These are phyloP conservation scores for Pyrenochaeta sp. DNA, from an alignment of 2,329 filamentous ascomycete genomes.

Conservation along the genomic window DNA sequence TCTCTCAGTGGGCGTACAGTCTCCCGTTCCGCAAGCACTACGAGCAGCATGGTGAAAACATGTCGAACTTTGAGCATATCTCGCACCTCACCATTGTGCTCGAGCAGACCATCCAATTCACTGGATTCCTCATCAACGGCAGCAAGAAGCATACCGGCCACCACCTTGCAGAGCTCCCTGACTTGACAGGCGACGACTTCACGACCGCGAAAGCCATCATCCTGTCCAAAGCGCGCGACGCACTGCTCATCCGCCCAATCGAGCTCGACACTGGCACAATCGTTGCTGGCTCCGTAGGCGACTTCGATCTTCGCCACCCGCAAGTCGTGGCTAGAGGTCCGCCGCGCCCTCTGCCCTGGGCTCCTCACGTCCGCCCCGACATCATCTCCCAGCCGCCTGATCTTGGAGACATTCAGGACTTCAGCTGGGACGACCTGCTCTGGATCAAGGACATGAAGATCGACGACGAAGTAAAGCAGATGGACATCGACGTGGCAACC, in stretches of 20 bases:
- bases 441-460: constrained; percentile 13
- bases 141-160: constrained; percentile 8
- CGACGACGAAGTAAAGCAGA: background rate
- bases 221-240: background rate
- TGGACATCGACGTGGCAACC: constrained; percentile 13
- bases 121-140: constrained; percentile 6
- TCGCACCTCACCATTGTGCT: constrained; percentile 15
- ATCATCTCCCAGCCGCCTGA: constrained; percentile 2
- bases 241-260: constrained; percentile 6
- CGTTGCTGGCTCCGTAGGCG: background rate
- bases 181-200: background rate
- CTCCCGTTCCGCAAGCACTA: constrained; percentile 17
- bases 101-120: constrained; percentile 11
- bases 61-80: constrained; percentile 9
- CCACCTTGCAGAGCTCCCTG: constrained; percentile 5
- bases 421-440: constrained; percentile 15
- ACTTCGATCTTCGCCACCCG: constrained; percentile 14
- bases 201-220: background rate
- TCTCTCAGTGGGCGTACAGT: constrained; percentile 14
- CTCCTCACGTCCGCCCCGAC: background rate
- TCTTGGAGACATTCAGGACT: constrained; percentile 5
- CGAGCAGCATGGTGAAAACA: constrained; percentile 10
- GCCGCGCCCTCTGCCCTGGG: background rate
- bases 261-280: constrained; percentile 9
- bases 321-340: constrained; percentile 2